phyloP scores from a whole-genome alignment of 768 basidiomycete species.

The Filobasidium floriforme region DNA sequence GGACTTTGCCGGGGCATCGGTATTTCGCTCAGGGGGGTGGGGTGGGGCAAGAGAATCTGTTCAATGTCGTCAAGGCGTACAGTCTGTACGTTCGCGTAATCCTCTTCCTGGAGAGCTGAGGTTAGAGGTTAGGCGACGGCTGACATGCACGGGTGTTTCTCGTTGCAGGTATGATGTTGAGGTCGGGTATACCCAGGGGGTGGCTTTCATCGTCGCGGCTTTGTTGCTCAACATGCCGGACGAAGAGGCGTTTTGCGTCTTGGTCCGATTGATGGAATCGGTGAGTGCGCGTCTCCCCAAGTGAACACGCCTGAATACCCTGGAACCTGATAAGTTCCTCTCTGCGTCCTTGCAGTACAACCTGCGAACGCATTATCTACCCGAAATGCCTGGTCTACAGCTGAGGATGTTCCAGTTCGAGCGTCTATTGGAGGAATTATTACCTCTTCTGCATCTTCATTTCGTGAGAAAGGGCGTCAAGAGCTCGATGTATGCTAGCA shows the following conservation, averaged over 20 bases:
- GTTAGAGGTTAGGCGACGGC: too few relatives aligned
- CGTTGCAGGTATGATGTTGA: constrained; percentile 77
- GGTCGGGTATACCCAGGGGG: constrained; percentile 95
- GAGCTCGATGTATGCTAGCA: constrained; percentile 96
- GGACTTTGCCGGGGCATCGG: constrained; percentile 95
- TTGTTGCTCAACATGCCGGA: constrained; percentile 98
- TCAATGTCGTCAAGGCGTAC: constrained; percentile 96
- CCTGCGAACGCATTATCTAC: constrained; percentile 90
- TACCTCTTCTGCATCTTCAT: constrained; percentile 88
- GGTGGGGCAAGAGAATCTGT: constrained; percentile 91
- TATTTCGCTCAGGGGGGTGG: constrained; percentile 93
- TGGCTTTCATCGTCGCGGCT: constrained; percentile 93
- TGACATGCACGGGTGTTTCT: too few relatives aligned
- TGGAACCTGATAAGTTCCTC: background rate
- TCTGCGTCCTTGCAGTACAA: constrained; percentile 54
- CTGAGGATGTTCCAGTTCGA: constrained; percentile 87
- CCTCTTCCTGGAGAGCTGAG: too few relatives aligned
- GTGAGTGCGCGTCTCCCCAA: constrained; percentile 15
- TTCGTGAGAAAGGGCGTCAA: constrained; percentile 90
- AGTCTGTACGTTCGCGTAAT: constrained; percentile 71
- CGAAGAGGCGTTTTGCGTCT: constrained; percentile 93
- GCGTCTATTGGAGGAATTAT: constrained; percentile 79
- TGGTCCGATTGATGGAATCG: constrained; percentile 90
- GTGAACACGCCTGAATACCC: background rate
- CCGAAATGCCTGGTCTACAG: constrained; percentile 97